These are phyloP conservation scores for Trichoderma sp. DNA, from an alignment of 2,329 filamentous ascomycete species.

Conservation along the genomic window DNA sequence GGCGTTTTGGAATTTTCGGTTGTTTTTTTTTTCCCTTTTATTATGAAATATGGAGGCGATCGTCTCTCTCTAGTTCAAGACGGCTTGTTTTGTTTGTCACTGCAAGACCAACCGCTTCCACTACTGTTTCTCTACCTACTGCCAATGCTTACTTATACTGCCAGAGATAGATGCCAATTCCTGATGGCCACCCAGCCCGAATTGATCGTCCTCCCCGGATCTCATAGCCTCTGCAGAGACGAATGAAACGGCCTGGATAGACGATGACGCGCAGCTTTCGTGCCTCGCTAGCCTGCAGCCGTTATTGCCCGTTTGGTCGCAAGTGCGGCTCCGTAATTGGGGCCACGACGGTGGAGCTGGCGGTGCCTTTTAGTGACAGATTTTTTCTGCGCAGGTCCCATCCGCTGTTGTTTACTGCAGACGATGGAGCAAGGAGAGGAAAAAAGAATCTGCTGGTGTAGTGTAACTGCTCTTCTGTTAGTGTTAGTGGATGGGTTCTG, in stretches of 20 bases:
- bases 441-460: not conserved
- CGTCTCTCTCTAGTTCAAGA: not conserved
- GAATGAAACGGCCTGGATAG: slow-evolving; percentile 1
- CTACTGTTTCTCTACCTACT: not conserved
- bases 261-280: slow-evolving; percentile 17
- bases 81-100: not conserved
- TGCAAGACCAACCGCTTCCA: not conserved
- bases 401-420: not conserved
- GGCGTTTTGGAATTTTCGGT: not conserved
- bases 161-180: not conserved
- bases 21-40: not conserved
- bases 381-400: slow-evolving; percentile 8
- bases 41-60: not conserved
- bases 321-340: slow-evolving; percentile 24
- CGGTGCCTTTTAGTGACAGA: slow-evolving; percentile 14
- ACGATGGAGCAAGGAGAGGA: not conserved
- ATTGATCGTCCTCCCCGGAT: not conserved
- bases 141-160: not conserved
- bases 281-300: not conserved
- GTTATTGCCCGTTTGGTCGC: slow-evolving; percentile 24
- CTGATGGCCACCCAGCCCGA: not conserved
- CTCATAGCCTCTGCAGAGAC: not conserved
- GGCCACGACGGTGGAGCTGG: slow-evolving; percentile 16
- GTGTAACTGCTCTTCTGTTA: not conserved
- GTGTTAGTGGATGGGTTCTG: not conserved